A percentile compares a stretch with the other conserved stretches of the same genome.
These are phyloP conservation scores for Chrysosporium queenslandicum DNA, from an alignment of 2,329 filamentous ascomycete species.

Conservation along the genomic window DNA sequence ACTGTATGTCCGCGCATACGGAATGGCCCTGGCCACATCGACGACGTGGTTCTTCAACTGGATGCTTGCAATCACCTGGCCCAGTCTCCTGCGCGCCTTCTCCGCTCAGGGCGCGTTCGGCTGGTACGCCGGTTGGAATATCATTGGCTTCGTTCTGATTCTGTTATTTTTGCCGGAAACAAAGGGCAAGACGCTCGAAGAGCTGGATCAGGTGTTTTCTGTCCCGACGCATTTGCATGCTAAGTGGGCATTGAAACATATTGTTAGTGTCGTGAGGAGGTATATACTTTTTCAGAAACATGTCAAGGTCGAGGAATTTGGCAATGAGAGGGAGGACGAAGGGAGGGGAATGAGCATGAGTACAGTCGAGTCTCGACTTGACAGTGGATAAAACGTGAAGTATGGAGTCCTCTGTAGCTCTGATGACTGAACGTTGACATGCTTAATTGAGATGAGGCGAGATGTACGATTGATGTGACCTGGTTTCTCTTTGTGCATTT, in stretches of 20 bases:
- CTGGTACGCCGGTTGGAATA: conserved; percentile 39
- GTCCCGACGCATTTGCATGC: conserved; percentile 41
- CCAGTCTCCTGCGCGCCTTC: conserved; percentile 40
- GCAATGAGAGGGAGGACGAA: conserved; percentile 21
- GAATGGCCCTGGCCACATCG: conserved; percentile 56
- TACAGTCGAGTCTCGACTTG: conserved; percentile 1
- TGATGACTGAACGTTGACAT: background rate
- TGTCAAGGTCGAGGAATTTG: conserved; percentile 30
- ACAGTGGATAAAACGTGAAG: background rate
- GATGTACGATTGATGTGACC: background rate
- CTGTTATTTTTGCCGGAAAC: conserved; percentile 36
- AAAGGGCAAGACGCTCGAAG: conserved; percentile 37
- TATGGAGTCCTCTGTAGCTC: background rate
- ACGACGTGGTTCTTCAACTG: conserved; percentile 52
- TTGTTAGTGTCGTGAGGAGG: conserved; percentile 29
- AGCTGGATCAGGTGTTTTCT: conserved; percentile 46
- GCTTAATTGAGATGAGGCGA: background rate
- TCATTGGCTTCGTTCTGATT: conserved; percentile 39
- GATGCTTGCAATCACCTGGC: conserved; percentile 45
- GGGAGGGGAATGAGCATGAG: conserved; percentile 7
- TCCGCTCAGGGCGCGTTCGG: conserved; percentile 44
- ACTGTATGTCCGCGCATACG: conserved; percentile 51
- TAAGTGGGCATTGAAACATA: conserved; percentile 31
- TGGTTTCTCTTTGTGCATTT: background rate
- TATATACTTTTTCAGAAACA: conserved; percentile 33